Evolutionary conservation across 2,329 filamentous ascomycete species (phyloP), one percentile per base, ranked within the genome.

Genomic region (Leptoxyphium fumago): DNA sequence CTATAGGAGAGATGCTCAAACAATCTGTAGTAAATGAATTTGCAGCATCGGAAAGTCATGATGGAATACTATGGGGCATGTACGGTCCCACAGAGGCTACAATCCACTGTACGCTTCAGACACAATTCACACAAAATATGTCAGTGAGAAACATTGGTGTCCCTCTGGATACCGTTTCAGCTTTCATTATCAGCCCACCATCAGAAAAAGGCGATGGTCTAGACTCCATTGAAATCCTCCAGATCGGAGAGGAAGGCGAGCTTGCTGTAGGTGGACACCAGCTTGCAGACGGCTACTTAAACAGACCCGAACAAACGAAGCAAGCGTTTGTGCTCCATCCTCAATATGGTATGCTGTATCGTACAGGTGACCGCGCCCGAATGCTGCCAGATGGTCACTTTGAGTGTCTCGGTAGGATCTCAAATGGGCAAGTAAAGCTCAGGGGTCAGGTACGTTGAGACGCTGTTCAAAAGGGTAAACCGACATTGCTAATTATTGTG

Each of bases 1-100:
- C 87, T 0, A 94, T 94, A 52, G 88, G 88, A 5, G 88, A 95
- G 62, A 94, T 94, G 87, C 73, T 95, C 30, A 94, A 83, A 2
- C 69, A 73, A 38, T 74, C 77, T 8, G 80, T 95, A 2, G 71
- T 94, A 17, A 66, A 75, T 30, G 85, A 93, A 56, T 95, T 91
- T 67, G 86, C 85, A 5, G 76, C 76, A 2, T 65, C 68, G 9
- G 55, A 61, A 0, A 57, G 56, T 0, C 64, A 63, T 7, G 58
- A 67, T 2, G 80, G 82, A 51, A 78, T 94, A 38, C 69, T 95
- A 1, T 88, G 85, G 74, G 88, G 80, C 29, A 94, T 94, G 86
- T 95, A 95, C 57, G 88, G 88, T 0, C 88, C 88, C 1, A 95
- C 88, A 0, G 88, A 95, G 64, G 85, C 85, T 7, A 78, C 87